Percentiles rank a stretch among this genome's conserved stretches.
phyloP scores from a whole-genome alignment of 352 stramenopile genomes.

The Pythium coloratum region DNA sequence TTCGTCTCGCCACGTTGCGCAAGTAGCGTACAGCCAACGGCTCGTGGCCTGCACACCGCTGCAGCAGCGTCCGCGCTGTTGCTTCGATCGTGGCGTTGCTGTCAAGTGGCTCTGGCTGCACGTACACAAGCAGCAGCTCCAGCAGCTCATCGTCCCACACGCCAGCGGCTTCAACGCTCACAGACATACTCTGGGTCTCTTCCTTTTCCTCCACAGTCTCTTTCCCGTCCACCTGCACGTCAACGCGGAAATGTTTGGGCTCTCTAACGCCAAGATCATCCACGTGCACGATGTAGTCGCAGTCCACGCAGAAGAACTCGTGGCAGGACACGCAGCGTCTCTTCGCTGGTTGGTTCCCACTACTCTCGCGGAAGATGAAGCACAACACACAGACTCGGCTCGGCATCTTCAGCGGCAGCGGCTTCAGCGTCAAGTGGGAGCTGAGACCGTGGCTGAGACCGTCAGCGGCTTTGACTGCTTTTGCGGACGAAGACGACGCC shows the following conservation, averaged over 20 bases:
- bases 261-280: slow-evolving; percentile 67
- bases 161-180: too few relatives aligned
- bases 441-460: not conserved
- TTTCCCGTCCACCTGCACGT: slow-evolving; percentile 6
- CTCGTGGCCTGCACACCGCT: slow-evolving; percentile 5
- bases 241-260: slow-evolving; percentile 47
- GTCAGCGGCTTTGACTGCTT: not conserved
- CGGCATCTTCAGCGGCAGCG: not conserved
- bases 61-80: not conserved
- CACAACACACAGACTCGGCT: slow-evolving; percentile 12
- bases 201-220: not conserved
- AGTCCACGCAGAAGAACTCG: slow-evolving; percentile 40
- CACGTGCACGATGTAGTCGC: slow-evolving; percentile 52
- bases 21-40: slow-evolving; percentile 31
- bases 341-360: not conserved
- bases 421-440: not conserved
- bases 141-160: slow-evolving; percentile 2
- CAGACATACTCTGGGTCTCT: too few relatives aligned
- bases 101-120: not conserved
- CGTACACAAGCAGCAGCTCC: not conserved
- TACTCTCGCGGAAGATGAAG: slow-evolving; percentile 7
- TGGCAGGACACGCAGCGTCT: slow-evolving; percentile 55
- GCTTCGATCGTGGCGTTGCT: not conserved
- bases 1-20: slow-evolving; percentile 27
- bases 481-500: not conserved